Conservation (phyloP, 805 yeast genomes). For the Kodamaea neixiangensis region DNA sequence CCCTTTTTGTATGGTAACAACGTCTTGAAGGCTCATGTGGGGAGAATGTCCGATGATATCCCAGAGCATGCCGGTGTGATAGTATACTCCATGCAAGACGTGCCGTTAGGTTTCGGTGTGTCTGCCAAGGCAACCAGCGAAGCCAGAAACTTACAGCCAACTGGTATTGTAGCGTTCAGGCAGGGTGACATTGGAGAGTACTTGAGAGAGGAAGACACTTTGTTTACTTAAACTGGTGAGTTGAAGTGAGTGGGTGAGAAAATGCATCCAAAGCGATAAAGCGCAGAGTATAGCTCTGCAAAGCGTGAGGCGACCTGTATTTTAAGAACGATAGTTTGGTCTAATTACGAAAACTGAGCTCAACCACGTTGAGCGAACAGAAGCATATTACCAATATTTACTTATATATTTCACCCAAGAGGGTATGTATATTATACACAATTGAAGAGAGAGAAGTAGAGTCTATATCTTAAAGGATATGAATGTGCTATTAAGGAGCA, state of each 20-base stretch:
- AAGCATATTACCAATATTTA: not conserved
- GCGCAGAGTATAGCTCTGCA: not conserved
- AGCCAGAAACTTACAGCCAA: slow-evolving; percentile 85
- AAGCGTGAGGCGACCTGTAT: not conserved
- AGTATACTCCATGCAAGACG: slow-evolving; percentile 87
- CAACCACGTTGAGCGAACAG: not conserved
- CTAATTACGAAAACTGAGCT: not conserved
- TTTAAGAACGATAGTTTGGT: not conserved
- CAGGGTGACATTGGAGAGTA: slow-evolving; percentile 98
- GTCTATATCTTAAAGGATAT: no score
- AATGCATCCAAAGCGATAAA: not conserved
- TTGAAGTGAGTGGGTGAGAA: not conserved
- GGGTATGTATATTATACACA: not conserved
- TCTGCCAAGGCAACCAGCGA: slow-evolving; percentile 90
- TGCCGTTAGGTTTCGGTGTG: slow-evolving; percentile 94
- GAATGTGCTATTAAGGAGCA: no score
- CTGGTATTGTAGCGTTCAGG: slow-evolving; percentile 92
- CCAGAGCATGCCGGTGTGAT: slow-evolving; percentile 98
- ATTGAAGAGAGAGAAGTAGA: no score
- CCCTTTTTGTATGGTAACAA: slow-evolving; percentile 96
- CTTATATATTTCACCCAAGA: not conserved
- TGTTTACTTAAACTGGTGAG: slow-evolving; percentile 62
- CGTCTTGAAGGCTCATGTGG: slow-evolving; percentile 93
- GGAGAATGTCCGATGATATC: slow-evolving; percentile 94
- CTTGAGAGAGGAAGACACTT: slow-evolving; percentile 94